A percentile compares a stretch with the other conserved stretches of the same genome.
Evolutionary conservation across 805 yeast species (phyloP).

Genomic region (Torulaspora delbrueckii): DNA sequence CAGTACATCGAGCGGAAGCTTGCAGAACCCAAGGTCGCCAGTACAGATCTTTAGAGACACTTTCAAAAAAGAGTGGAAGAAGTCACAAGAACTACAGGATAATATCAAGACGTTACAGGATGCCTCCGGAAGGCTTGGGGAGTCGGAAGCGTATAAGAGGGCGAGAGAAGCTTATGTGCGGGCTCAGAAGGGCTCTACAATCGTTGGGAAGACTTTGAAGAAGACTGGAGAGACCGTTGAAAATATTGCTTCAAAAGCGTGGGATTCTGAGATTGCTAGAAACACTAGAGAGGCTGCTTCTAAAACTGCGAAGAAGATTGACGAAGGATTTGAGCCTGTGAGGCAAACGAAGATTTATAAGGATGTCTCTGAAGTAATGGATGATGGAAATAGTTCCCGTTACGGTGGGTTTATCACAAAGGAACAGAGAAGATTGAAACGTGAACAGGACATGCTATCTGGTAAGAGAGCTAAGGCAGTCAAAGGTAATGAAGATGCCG

Average conservation of each 20-base stretch:
- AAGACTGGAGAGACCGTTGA: conserved; percentile 95
- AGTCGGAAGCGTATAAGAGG: conserved; percentile 84
- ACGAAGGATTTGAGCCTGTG: conserved; percentile 84
- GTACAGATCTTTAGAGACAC: conserved; percentile 90
- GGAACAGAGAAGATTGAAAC: conserved; percentile 70
- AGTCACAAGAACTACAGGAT: conserved; percentile 82
- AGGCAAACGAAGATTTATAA: conserved; percentile 85
- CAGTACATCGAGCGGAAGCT: conserved; percentile 12
- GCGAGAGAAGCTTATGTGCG: conserved; percentile 89
- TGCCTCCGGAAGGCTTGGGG: conserved; percentile 91
- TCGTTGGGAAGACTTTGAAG: conserved; percentile 66
- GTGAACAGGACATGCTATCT: conserved; percentile 55
- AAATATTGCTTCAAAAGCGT: conserved; percentile 79
- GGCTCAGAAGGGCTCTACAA: conserved; percentile 71
- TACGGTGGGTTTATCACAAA: conserved; percentile 91
- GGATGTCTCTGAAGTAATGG: conserved; percentile 81
- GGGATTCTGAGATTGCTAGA: conserved; percentile 93
- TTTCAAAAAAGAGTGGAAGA: conserved; percentile 85
- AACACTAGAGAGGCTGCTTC: conserved; percentile 83
- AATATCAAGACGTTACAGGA: conserved; percentile 92
- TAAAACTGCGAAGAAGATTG: conserved; percentile 78
- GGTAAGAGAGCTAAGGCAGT: conserved; percentile 65
- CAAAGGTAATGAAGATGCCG: conserved; percentile 75
- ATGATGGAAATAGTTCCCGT: conserved; percentile 80
- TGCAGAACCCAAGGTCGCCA: conserved; percentile 49